phyloP scores from a whole-genome alignment of 108 stramenopile species.

The Mayamaea pseudoterrestris region DNA sequence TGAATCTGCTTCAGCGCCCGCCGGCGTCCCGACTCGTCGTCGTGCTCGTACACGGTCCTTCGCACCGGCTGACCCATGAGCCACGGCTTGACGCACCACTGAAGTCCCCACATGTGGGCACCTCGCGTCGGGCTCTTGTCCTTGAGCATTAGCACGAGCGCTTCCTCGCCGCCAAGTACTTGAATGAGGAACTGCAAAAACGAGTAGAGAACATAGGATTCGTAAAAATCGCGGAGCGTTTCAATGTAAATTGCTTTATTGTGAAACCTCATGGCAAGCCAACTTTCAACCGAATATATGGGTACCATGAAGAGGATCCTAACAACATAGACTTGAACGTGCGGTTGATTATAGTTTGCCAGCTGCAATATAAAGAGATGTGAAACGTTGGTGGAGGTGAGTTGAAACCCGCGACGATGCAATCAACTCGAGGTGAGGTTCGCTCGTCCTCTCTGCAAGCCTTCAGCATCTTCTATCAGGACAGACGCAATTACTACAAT shows the following conservation, averaged over 20 bases:
- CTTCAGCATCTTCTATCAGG: too few relatives aligned
- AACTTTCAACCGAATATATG: constrained; percentile 68
- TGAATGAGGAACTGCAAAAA: constrained; percentile 89
- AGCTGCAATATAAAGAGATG: too few relatives aligned
- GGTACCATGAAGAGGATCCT: constrained; percentile 92
- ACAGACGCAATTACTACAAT: too few relatives aligned
- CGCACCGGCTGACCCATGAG: constrained; percentile 83
- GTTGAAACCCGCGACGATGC: too few relatives aligned
- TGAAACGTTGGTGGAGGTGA: too few relatives aligned
- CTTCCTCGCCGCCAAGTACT: constrained; percentile 84
- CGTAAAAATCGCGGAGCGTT: constrained; percentile 71
- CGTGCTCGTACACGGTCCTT: constrained; percentile 1
- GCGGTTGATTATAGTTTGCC: constrained; percentile 84
- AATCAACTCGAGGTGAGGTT: too few relatives aligned
- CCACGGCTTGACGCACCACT: constrained; percentile 82
- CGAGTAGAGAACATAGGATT: constrained; percentile 87
- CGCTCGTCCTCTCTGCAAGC: too few relatives aligned
- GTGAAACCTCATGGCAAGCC: constrained; percentile 83
- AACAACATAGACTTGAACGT: constrained; percentile 75
- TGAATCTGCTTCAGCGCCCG: constrained; percentile 51
- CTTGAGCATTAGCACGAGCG: constrained; percentile 71
- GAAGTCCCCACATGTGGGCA: constrained; percentile 74
- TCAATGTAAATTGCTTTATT: constrained; percentile 75
- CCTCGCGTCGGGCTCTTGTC: constrained; percentile 82
- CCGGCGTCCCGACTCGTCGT: neutral